phyloP scores from a whole-genome alignment of 164 flowering plant species.

The Hamamelis virginiana region DNA sequence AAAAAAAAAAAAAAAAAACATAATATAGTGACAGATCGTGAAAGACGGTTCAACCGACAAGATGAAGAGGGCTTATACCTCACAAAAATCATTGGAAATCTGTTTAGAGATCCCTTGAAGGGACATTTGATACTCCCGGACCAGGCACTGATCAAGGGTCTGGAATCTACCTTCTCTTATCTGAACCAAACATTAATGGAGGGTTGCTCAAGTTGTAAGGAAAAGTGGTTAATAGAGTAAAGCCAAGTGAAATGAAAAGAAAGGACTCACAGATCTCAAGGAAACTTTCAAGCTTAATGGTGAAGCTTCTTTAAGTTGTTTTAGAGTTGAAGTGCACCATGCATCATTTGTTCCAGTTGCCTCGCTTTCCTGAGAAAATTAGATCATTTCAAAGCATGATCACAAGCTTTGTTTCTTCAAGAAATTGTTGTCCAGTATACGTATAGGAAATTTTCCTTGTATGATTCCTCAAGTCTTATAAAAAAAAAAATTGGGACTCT shows the following conservation, averaged over 20 bases:
- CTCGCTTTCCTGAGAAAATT: slow-evolving; percentile 37
- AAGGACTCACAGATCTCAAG: slow-evolving; percentile 44
- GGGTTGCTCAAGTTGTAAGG: background rate
- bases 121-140: slow-evolving; percentile 50
- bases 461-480: no score
- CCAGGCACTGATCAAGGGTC: slow-evolving; percentile 45
- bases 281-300: slow-evolving; percentile 57
- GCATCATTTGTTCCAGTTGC: slow-evolving; percentile 32
- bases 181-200: slow-evolving; percentile 20
- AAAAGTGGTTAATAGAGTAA: background rate
- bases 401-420: background rate
- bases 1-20: background rate
- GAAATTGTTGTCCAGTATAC: no score
- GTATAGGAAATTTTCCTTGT: no score
- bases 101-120: slow-evolving; percentile 35
- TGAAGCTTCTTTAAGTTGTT: slow-evolving; percentile 40
- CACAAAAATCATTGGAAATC: slow-evolving; percentile 37
- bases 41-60: background rate
- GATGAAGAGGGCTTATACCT: slow-evolving; percentile 27
- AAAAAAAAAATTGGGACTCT: no score
- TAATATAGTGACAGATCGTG: background rate
- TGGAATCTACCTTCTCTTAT: slow-evolving; percentile 52
- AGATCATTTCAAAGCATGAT: background rate
- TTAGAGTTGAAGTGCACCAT: slow-evolving; percentile 39
- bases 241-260: background rate